These are phyloP conservation scores for Avena sativa DNA, from an alignment of 176 grass and related monocot species.

Conservation along the genomic window DNA sequence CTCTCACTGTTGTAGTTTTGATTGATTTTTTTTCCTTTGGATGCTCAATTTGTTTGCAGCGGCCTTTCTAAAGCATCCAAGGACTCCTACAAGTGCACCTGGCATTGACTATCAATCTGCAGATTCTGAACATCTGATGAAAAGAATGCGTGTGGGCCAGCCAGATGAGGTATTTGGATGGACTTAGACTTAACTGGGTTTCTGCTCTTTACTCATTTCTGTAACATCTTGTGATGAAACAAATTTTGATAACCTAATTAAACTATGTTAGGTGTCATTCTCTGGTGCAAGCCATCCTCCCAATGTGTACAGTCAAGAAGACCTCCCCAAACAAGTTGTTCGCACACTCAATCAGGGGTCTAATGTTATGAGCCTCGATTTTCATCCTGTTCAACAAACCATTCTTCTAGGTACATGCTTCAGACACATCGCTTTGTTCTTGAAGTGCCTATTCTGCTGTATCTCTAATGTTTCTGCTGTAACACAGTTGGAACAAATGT, in stretches of 20 bases:
- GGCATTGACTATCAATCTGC: constrained; percentile 96
- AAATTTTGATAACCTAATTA: constrained; percentile 32
- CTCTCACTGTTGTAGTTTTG: constrained; percentile 12
- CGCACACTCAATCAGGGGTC: constrained; percentile 93
- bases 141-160: constrained; percentile 96
- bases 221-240: not conserved
- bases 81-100: constrained; percentile 79
- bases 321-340: constrained; percentile 87
- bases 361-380: constrained; percentile 98
- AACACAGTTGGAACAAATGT: constrained; percentile 97
- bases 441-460: constrained; percentile 24
- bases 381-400: constrained; percentile 94
- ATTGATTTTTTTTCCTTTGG: constrained; percentile 35
- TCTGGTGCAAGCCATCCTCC: constrained; percentile 84
- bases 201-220: constrained; percentile 22
- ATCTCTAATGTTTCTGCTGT: constrained; percentile 45
- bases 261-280: constrained; percentile 76
- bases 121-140: constrained; percentile 98
- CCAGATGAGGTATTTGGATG: constrained; percentile 78
- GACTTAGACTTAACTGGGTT: constrained; percentile 14
- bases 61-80: constrained; percentile 94
- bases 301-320: constrained; percentile 95
- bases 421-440: not conserved
- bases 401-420: constrained; percentile 84
- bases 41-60: constrained; percentile 55